Conservation (phyloP, 139 green algal species). For the Chlorella sp. region DNA sequence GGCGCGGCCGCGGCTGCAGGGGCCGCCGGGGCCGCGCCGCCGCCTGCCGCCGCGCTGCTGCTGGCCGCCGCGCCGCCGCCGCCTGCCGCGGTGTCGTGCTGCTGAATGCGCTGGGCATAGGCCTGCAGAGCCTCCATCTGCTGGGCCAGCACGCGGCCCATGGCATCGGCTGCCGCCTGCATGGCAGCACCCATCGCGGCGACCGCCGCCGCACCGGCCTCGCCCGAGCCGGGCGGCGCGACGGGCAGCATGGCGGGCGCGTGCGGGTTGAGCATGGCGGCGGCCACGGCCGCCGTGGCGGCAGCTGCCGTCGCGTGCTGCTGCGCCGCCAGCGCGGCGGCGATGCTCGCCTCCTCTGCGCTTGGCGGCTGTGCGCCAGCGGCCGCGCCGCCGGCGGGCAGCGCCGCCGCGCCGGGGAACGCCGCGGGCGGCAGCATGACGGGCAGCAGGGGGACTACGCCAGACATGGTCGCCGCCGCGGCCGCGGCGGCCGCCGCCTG, state of each 20-base stretch:
- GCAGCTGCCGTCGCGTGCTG: slow-evolving; percentile 42
- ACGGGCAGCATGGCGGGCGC: slow-evolving; percentile 1
- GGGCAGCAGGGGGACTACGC: slow-evolving; percentile 33
- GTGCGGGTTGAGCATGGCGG: slow-evolving; percentile 39
- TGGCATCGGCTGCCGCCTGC: slow-evolving; percentile 13
- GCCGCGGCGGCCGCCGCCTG: slow-evolving; percentile 6
- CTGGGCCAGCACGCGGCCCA: slow-evolving; percentile 15
- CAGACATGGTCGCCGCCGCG: neutral
- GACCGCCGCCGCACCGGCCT: neutral
- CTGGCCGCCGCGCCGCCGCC: slow-evolving; percentile 16
- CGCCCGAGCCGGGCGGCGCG: neutral
- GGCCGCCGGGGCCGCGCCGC: slow-evolving; percentile 1
- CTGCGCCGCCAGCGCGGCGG: slow-evolving; percentile 16
- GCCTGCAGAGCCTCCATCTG: slow-evolving; percentile 21
- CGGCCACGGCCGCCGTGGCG: slow-evolving; percentile 44
- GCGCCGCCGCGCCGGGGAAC: neutral
- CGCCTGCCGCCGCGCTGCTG: slow-evolving; percentile 13
- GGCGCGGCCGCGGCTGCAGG: slow-evolving; percentile 36
- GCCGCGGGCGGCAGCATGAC: slow-evolving; percentile 34
- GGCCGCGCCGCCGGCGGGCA: neutral
- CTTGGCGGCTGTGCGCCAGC: neutral
- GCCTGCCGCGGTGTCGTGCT: slow-evolving; percentile 8
- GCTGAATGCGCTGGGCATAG: slow-evolving; percentile 11
- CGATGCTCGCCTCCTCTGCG: too few species aligned
- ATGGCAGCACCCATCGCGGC: neutral